Percentiles rank a stretch among this genome's conserved stretches.
Evolutionary conservation across 331 rosid species (phyloP).

Genomic region (Phaseolus coccineus): DNA sequence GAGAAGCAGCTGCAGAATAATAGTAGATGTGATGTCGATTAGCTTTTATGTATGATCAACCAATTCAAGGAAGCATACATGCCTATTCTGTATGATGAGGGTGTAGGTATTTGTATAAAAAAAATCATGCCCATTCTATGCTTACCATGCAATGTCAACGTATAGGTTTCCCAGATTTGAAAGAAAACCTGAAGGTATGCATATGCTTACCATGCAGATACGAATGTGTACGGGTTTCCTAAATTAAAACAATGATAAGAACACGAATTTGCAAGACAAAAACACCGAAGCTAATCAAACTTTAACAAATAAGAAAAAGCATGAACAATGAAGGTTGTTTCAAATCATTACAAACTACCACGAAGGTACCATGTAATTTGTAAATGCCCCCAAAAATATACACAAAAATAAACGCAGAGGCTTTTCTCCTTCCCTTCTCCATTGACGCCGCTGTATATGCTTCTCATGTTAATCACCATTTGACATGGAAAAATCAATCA

Average conservation of each 20-base stretch:
- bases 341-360: conserved; percentile 29
- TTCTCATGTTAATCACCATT: not conserved
- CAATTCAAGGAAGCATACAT: no score
- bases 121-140: not conserved
- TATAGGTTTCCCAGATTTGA: conserved; percentile 7
- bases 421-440: not conserved
- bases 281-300: conserved; percentile 38
- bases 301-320: not conserved
- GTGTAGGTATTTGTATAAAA: no score
- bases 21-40: no score
- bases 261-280: conserved; percentile 6
- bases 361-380: not conserved
- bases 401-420: not conserved
- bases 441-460: not conserved
- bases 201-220: not conserved
- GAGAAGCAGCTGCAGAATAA: no score
- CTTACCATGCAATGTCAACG: not conserved
- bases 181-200: not conserved
- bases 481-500: not conserved
- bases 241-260: not conserved
- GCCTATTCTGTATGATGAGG: no score
- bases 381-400: conserved; percentile 10
- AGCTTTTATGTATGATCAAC: no score
- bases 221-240: no score
- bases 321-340: conserved; percentile 29